phyloP scores from a whole-genome alignment of 306 rosid genomes.

The Styphnolobium japonicum region DNA sequence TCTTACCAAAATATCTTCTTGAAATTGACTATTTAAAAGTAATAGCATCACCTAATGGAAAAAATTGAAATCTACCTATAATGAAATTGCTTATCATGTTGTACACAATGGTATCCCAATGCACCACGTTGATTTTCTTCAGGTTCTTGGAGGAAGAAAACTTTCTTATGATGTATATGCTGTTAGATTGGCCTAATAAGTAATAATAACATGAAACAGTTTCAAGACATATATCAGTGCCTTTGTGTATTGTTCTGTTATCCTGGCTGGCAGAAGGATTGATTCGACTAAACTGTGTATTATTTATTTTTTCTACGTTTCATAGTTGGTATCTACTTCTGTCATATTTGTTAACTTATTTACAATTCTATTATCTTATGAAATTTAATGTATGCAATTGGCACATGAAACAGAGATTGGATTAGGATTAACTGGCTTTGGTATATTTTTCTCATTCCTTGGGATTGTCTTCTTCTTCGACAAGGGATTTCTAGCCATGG shows the following conservation, averaged over 20 bases:
- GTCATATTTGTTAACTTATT: background rate
- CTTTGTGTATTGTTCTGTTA: slow-evolving; percentile 13
- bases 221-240: background rate
- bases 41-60: background rate
- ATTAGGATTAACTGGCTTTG: slow-evolving; percentile 94
- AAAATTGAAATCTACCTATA: slow-evolving; percentile 6
- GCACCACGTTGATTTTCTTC: slow-evolving; percentile 18
- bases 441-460: slow-evolving; percentile 86
- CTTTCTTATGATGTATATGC: background rate
- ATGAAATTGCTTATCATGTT: background rate
- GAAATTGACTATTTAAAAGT: background rate
- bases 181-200: slow-evolving; percentile 1
- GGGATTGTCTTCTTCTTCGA: slow-evolving; percentile 91
- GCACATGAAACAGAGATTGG: slow-evolving; percentile 79
- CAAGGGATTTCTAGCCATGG: slow-evolving; percentile 98
- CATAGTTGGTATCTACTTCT: background rate
- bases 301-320: background rate
- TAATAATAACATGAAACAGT: background rate
- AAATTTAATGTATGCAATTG: slow-evolving; percentile 29
- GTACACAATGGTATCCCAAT: background rate
- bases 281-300: background rate
- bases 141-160: slow-evolving; percentile 6
- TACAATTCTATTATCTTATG: background rate
- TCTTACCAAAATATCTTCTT: background rate
- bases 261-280: background rate